phyloP scores from a whole-genome alignment of 1,284 basidiomycete species.

The Amylostereum areolatum region DNA sequence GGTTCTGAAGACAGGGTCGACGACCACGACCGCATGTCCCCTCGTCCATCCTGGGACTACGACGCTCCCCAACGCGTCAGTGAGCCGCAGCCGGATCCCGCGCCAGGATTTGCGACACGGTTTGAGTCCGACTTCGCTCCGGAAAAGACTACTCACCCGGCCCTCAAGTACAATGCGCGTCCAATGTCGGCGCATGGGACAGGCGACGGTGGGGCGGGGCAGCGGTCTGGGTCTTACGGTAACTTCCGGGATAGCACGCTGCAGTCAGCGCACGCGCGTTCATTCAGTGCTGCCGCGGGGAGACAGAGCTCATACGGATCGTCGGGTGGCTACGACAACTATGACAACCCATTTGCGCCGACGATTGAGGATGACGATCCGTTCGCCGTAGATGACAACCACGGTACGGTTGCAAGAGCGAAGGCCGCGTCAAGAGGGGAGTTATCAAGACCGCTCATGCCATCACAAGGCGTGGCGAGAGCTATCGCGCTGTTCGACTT shows the following conservation, averaged over 20 bases:
- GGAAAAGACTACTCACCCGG: conserved; percentile 10
- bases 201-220: neutral
- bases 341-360: conserved; percentile 13
- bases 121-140: conserved; percentile 28
- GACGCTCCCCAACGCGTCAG: no score
- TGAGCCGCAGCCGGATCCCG: conserved; percentile 12
- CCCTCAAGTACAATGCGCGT: no score
- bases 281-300: conserved; percentile 24
- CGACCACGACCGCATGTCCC: no score
- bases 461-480: conserved; percentile 57
- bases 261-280: conserved; percentile 29
- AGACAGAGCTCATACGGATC: conserved; percentile 21
- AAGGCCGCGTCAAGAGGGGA: conserved; percentile 45
- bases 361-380: conserved; percentile 17
- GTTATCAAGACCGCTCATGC: conserved; percentile 38
- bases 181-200: conserved; percentile 17
- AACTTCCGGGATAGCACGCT: neutral
- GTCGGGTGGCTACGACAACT: conserved; percentile 11
- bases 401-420: conserved; percentile 19
- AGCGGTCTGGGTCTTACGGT: neutral
- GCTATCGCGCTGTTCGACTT: conserved; percentile 82
- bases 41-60: no score
- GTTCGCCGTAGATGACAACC: conserved; percentile 9
- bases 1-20: conserved; percentile 18
- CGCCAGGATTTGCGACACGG: conserved; percentile 17